Evolutionary conservation across 192 early-diverging fungal genomes (phyloP).

Genomic region (Linnemannia elongata): DNA sequence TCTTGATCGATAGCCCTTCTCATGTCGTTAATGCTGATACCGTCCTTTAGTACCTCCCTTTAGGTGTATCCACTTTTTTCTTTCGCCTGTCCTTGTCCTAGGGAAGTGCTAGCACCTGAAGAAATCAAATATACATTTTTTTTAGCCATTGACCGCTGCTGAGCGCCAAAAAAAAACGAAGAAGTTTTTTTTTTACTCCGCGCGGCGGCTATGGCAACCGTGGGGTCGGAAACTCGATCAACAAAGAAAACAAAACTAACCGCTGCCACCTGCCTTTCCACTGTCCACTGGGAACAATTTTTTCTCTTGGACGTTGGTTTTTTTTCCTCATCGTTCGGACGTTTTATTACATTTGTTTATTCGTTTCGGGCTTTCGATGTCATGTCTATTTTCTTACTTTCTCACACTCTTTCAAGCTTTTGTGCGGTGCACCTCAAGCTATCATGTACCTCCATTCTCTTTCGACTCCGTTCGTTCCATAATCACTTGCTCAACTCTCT

Average conservation of each 20-base stretch:
- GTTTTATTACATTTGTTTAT: not conserved
- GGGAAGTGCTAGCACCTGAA: no score
- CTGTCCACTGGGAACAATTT: not conserved
- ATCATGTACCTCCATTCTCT: no score
- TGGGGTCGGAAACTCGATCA: constrained; percentile 2
- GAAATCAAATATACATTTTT: no score
- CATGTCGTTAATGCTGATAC: no score
- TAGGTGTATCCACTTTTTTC: no score
- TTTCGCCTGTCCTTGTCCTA: no score
- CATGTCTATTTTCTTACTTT: not conserved
- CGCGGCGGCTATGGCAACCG: not conserved
- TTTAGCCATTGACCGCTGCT: not conserved
- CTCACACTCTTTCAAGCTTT: not conserved
- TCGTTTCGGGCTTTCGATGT: not conserved
- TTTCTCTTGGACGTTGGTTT: not conserved
- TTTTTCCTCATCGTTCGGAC: not conserved
- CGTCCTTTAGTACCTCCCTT: no score
- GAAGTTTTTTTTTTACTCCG: not conserved
- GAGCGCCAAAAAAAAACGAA: not conserved
- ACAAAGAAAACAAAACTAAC: not conserved
- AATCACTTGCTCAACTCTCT: not conserved
- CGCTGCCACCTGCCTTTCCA: not conserved
- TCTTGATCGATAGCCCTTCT: no score
- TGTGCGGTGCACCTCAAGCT: no score
- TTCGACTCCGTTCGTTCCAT: no score